phyloP scores from a whole-genome alignment of 1,139 yeast genomes.

The Arxiozyma bovina region DNA sequence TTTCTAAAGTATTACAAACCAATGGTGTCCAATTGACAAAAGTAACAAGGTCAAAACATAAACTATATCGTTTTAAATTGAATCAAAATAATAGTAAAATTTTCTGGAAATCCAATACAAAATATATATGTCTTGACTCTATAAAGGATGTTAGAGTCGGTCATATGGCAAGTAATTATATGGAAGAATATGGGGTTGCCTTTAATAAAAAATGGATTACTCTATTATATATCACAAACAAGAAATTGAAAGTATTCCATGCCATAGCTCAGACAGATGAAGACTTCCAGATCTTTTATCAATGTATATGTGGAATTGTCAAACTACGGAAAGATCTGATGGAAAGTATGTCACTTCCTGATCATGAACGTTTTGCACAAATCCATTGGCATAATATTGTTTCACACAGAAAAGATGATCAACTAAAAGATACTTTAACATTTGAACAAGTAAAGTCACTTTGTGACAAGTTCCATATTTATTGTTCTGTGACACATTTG shows the following conservation, averaged over 20 bases:
- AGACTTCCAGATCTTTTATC: constrained; percentile 50
- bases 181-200: constrained; percentile 74
- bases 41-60: constrained; percentile 27
- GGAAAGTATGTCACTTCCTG: constrained; percentile 46
- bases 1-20: constrained; percentile 4
- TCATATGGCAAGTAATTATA: constrained; percentile 65
- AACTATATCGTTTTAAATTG: constrained; percentile 18
- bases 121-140: constrained; percentile 50
- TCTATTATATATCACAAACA: constrained; percentile 48
- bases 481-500: constrained; percentile 39
- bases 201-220: constrained; percentile 69
- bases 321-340: constrained; percentile 43
- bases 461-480: constrained; percentile 60
- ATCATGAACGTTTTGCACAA: constrained; percentile 43
- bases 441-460: constrained; percentile 62
- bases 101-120: constrained; percentile 25
- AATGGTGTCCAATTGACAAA: constrained; percentile 21
- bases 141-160: constrained; percentile 62
- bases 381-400: constrained; percentile 49
- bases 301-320: constrained; percentile 39
- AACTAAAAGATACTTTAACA: constrained; percentile 39
- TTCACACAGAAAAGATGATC: constrained; percentile 34
- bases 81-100: constrained; percentile 17
- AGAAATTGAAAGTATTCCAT: constrained; percentile 59
- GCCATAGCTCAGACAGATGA: constrained; percentile 58